Conservation (phyloP, 495 filamentous ascomycete genomes). For the Rusavskia elegans region DNA sequence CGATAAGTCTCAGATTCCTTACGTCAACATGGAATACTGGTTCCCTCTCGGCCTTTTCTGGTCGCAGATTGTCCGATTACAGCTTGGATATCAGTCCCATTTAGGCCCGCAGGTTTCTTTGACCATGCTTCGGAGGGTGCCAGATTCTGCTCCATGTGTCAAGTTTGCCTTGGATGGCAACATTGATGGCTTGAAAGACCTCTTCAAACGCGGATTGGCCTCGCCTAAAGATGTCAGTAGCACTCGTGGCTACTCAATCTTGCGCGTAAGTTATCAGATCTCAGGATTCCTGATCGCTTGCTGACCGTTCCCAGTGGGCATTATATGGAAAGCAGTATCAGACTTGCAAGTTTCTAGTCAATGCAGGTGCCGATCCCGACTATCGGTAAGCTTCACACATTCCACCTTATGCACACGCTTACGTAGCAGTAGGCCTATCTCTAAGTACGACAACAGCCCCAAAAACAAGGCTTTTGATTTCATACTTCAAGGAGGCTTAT, state of each 20-base stretch:
- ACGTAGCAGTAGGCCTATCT: not conserved
- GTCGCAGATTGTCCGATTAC: not conserved
- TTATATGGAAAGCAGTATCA: slow-evolving; percentile 17
- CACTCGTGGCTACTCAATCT: slow-evolving; percentile 5
- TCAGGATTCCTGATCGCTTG: not conserved
- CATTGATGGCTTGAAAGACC: slow-evolving; percentile 3
- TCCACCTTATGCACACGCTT: too few relatives aligned
- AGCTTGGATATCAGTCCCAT: too few relatives aligned
- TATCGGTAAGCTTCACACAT: slow-evolving; percentile 2
- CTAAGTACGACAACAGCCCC: slow-evolving; percentile 15
- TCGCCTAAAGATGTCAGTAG: slow-evolving; percentile 8
- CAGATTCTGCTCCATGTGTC: slow-evolving; percentile 8
- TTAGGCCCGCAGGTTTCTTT: slow-evolving; percentile 1
- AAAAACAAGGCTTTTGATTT: slow-evolving; percentile 15
- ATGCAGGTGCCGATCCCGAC: slow-evolving; percentile 16
- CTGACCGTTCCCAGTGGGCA: slow-evolving; percentile 10
- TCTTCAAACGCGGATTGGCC: slow-evolving; percentile 2
- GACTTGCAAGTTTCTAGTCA: slow-evolving; percentile 15
- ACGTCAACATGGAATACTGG: slow-evolving; percentile 5
- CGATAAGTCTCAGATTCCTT: not conserved
- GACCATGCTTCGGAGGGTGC: slow-evolving; percentile 5
- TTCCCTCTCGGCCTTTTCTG: slow-evolving; percentile 6
- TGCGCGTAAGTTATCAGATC: slow-evolving; percentile 4
- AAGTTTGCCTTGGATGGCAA: slow-evolving; percentile 7
- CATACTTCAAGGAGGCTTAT: slow-evolving; percentile 1